These are phyloP conservation scores for Stachybotrys echinatus DNA, from an alignment of 2,329 filamentous ascomycete genomes.

Conservation along the genomic window DNA sequence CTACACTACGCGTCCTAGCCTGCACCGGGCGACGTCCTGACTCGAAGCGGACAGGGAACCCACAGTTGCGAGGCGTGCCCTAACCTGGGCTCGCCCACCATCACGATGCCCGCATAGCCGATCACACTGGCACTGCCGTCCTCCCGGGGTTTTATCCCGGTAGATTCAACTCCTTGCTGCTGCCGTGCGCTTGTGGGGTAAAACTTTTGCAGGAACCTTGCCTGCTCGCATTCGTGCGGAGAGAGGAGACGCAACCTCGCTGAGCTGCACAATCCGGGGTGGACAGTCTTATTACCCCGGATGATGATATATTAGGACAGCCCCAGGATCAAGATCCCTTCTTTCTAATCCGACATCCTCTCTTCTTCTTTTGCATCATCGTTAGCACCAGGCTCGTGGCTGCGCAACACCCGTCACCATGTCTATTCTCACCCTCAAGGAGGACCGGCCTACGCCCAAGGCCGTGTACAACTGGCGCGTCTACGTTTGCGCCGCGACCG, in stretches of 20 bases:
- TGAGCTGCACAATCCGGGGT: not conserved
- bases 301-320: not conserved
- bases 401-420: slow-evolving; percentile 19
- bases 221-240: too few relatives aligned
- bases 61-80: not conserved
- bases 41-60: not conserved
- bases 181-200: not conserved
- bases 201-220: not conserved
- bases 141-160: too few relatives aligned
- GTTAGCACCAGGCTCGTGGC: not conserved
- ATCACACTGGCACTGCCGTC: not conserved
- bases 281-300: not conserved
- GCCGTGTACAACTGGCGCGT: slow-evolving; percentile 58
- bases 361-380: not conserved
- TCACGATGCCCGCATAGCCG: not conserved
- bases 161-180: too few relatives aligned
- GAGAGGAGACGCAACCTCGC: not conserved
- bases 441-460: slow-evolving; percentile 52
- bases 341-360: not conserved
- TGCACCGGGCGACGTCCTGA: not conserved
- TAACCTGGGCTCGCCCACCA: not conserved
- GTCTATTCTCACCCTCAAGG: slow-evolving; percentile 44
- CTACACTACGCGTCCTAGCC: not conserved
- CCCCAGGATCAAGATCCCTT: not conserved
- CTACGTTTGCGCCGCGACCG: slow-evolving; percentile 47